Percentiles rank a stretch among this genome's conserved stretches.
Evolutionary conservation across 2,329 filamentous ascomycete genomes (phyloP).

Genomic region (Beauveria pseudobassiana): DNA sequence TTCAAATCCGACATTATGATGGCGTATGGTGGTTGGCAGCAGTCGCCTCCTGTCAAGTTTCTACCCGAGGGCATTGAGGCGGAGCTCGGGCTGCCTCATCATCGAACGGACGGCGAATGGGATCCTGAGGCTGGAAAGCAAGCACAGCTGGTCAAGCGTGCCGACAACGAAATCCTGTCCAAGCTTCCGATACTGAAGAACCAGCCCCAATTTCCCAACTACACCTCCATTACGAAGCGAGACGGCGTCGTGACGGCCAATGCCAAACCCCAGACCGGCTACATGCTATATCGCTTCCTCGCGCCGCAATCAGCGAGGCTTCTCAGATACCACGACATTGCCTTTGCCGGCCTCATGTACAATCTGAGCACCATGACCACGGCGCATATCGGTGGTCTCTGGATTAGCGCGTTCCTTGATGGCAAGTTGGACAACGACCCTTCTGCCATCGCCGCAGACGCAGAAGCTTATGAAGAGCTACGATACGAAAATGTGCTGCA

Average conservation of each 20-base stretch:
- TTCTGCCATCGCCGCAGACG: background rate
- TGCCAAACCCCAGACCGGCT: slow-evolving; percentile 25
- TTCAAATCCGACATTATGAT: slow-evolving; percentile 45
- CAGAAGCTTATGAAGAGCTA: slow-evolving; percentile 30
- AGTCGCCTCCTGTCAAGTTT: slow-evolving; percentile 44
- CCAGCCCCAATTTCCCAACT: slow-evolving; percentile 40
- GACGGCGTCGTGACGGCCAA: slow-evolving; percentile 28
- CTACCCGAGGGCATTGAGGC: slow-evolving; percentile 37
- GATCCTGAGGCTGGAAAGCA: slow-evolving; percentile 14
- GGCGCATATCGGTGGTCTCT: slow-evolving; percentile 43
- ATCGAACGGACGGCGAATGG: slow-evolving; percentile 15
- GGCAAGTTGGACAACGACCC: slow-evolving; percentile 15
- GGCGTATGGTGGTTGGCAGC: slow-evolving; percentile 53
- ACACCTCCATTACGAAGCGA: slow-evolving; percentile 33
- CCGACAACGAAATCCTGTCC: slow-evolving; percentile 46
- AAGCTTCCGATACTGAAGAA: slow-evolving; percentile 45
- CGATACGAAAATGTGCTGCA: slow-evolving; percentile 53
- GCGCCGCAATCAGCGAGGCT: slow-evolving; percentile 30
- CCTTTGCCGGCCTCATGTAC: slow-evolving; percentile 35
- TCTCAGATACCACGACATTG: slow-evolving; percentile 31
- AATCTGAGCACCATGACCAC: slow-evolving; percentile 33
- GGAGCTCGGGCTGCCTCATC: slow-evolving; percentile 43
- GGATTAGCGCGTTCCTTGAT: slow-evolving; percentile 55
- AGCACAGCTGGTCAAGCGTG: slow-evolving; percentile 29
- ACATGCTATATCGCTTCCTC: slow-evolving; percentile 38